phyloP scores from a whole-genome alignment of 208 protist species.

The Giardia duodenalis region DNA sequence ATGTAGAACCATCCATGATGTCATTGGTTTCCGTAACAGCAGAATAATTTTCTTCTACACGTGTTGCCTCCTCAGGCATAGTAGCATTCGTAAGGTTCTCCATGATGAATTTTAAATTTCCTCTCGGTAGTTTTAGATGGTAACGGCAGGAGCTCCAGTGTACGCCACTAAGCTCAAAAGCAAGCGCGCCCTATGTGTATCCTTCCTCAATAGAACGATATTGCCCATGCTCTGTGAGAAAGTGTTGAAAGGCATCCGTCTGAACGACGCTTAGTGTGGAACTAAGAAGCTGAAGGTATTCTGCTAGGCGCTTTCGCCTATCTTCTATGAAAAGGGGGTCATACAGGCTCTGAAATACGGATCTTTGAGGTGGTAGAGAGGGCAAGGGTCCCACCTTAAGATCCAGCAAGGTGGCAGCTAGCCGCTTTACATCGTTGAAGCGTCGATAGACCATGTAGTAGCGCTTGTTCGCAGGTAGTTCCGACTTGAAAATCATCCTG shows the following conservation, averaged over 20 bases:
- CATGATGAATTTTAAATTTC: not conserved
- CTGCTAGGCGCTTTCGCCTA: not conserved
- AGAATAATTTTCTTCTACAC: too few species aligned
- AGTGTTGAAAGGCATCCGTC: not conserved
- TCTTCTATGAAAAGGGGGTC: not conserved
- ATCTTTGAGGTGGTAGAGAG: not conserved
- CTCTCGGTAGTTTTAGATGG: not conserved
- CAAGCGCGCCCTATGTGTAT: not conserved
- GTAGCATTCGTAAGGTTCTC: too few species aligned
- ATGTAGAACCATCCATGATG: too few species aligned
- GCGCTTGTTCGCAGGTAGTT: not conserved
- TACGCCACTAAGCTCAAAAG: not conserved
- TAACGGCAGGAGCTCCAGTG: not conserved
- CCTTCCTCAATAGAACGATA: not conserved
- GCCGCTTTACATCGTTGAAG: not conserved
- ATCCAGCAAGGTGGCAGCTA: not conserved
- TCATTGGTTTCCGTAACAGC: too few species aligned
- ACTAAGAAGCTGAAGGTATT: not conserved
- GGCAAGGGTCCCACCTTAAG: not conserved
- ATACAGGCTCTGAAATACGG: not conserved
- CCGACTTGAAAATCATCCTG: not conserved
- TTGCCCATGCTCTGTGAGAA: not conserved
- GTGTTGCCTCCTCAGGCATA: too few species aligned
- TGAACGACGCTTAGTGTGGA: not conserved
- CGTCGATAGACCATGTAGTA: not conserved